Evolutionary conservation across 768 basidiomycete species (phyloP), one percentile per base, ranked within the genome.

Genomic region (Favolaschia claudopus): DNA sequence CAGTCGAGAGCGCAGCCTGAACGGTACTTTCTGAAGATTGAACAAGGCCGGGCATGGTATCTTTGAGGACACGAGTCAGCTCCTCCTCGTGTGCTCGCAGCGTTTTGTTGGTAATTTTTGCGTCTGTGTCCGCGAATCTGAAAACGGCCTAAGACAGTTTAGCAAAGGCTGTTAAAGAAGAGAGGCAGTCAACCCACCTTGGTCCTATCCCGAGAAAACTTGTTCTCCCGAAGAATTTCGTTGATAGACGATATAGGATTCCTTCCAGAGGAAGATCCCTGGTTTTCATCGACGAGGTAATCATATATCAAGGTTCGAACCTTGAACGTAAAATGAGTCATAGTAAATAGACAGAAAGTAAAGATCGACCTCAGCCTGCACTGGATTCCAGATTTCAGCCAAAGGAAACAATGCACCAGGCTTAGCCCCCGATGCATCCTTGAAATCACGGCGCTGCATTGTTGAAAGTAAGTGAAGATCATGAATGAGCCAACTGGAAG

Each of bases 211-310:
- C 95, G 83, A 24, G 77, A 79, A 63, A 89, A 87, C 65, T 86
- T 89, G 32, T 93, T 92, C 52, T 93, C 92, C 15, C 94, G 85
- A 34, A 99, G 82, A 14, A 93, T 89, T 65, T 99, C 97, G 65
- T 96, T 97, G 72, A 99, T 94, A 1, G 96, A 95, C 0, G 89
- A 87, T 60, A 98, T 90, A 7, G 93, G 93, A 71, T 96, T 95
- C 40, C 95, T 83, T 7, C 92, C 89, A 20, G 92, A 82, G 9
- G 87, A 81, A 6, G 87, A 82, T 9, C 91, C 90, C 74, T 88
- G 88, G 61, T 93, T 90, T 64, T 96, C 95, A 73, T 95, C 93
- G n/a, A 89, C 90, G 2, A 99, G 79, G 76, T 98, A 98, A 73
- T 95, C 93, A 54, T 87, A 84, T 36, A 98, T 84, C 4, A 99